phyloP scores from a whole-genome alignment of 2,329 filamentous ascomycete species.

The Diaporthe ilicicola region DNA sequence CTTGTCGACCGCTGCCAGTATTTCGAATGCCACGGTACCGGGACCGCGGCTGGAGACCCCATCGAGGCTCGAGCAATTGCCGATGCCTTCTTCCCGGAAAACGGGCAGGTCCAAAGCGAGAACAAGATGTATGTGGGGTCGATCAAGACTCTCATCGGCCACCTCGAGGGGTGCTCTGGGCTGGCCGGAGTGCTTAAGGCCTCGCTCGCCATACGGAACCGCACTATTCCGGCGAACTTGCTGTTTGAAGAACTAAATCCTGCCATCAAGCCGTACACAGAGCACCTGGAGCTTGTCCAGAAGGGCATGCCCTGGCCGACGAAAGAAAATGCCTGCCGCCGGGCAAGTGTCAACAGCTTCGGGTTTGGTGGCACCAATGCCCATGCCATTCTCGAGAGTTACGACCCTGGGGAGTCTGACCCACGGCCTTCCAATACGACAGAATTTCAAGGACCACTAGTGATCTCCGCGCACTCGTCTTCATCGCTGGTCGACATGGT shows the following conservation, averaged over 20 bases:
- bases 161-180: slow-evolving; percentile 52
- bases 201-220: slow-evolving; percentile 45
- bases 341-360: slow-evolving; percentile 29
- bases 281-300: slow-evolving; percentile 43
- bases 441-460: background rate
- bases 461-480: background rate
- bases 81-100: slow-evolving; percentile 39
- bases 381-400: slow-evolving; percentile 7
- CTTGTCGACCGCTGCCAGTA: slow-evolving; percentile 29
- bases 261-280: slow-evolving; percentile 51
- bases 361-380: slow-evolving; percentile 27
- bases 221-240: slow-evolving; percentile 46
- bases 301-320: slow-evolving; percentile 49
- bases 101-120: background rate
- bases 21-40: slow-evolving; percentile 49
- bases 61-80: slow-evolving; percentile 39
- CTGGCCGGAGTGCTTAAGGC: slow-evolving; percentile 51
- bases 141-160: slow-evolving; percentile 48
- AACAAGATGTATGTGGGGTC: slow-evolving; percentile 41
- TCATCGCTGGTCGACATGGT: background rate
- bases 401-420: slow-evolving; percentile 12
- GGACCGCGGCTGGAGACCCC: slow-evolving; percentile 47
- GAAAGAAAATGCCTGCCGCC: background rate
- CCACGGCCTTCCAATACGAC: background rate
- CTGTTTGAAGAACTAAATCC: slow-evolving; percentile 45